These are phyloP conservation scores for Kurtzmaniella quercitrusa DNA, from an alignment of 1,139 yeast genomes.

Conservation along the genomic window DNA sequence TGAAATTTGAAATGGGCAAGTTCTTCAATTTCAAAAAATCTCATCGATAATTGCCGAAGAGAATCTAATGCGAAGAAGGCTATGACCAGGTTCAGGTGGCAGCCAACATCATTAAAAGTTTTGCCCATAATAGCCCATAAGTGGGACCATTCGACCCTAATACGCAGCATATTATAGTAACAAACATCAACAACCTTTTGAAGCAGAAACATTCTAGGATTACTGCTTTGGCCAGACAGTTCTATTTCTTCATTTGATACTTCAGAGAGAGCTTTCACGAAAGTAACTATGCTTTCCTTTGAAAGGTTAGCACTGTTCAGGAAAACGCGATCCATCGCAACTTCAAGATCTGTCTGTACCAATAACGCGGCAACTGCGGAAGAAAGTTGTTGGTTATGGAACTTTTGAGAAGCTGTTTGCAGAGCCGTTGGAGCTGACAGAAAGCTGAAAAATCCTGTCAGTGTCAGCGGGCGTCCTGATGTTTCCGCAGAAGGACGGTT, in stretches of 20 bases:
- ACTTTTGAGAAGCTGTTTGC: conserved; percentile 40
- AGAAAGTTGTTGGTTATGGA: conserved; percentile 42
- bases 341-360: conserved; percentile 73
- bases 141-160: conserved; percentile 94
- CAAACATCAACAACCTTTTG: conserved; percentile 97
- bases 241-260: conserved; percentile 91
- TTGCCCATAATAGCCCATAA: conserved; percentile 93
- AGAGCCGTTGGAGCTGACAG: conserved; percentile 29
- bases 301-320: conserved; percentile 75
- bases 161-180: conserved; percentile 95
- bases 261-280: conserved; percentile 80
- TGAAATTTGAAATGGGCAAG: conserved; percentile 94
- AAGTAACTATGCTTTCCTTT: conserved; percentile 81
- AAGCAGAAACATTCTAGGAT: conserved; percentile 87
- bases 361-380: conserved; percentile 45
- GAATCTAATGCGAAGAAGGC: conserved; percentile 93
- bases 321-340: conserved; percentile 82
- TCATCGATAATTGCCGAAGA: conserved; percentile 83
- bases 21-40: conserved; percentile 92
- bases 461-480: conserved; percentile 30
- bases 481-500: conserved; percentile 52
- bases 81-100: conserved; percentile 70
- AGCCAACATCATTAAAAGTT: conserved; percentile 82
- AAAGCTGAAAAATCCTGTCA: conserved; percentile 47
- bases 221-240: conserved; percentile 73